A percentile compares a stretch with the other conserved stretches of the same genome.
Conservation (phyloP, 805 yeast genomes). For the Ogataea methanolica region DNA sequence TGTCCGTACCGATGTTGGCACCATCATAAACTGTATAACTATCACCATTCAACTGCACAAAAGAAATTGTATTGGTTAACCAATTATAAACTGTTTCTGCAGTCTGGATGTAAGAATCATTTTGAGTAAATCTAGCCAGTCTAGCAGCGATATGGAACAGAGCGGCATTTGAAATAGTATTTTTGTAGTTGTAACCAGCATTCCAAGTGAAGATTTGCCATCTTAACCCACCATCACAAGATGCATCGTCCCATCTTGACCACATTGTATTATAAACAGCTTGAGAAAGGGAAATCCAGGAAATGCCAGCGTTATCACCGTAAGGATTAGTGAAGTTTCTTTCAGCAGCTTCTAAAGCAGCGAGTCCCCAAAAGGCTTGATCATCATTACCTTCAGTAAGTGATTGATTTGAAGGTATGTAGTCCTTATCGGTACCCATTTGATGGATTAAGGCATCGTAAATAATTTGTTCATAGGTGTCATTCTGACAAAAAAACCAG, state of each 20-base stretch:
- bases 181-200: slow-evolving; percentile 81
- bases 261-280: slow-evolving; percentile 86
- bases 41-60: slow-evolving; percentile 24
- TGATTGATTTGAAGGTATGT: slow-evolving; percentile 76
- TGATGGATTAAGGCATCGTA: slow-evolving; percentile 62
- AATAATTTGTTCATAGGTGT: slow-evolving; percentile 52
- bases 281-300: slow-evolving; percentile 75
- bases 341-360: slow-evolving; percentile 81
- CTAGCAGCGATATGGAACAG: slow-evolving; percentile 79
- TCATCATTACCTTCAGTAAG: slow-evolving; percentile 90
- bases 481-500: slow-evolving; percentile 64
- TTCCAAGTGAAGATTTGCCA: slow-evolving; percentile 94
- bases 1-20: slow-evolving; percentile 40
- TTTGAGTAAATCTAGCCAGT: slow-evolving; percentile 71
- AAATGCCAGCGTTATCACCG: slow-evolving; percentile 13
- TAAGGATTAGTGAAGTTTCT: slow-evolving; percentile 78
- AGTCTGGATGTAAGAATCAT: slow-evolving; percentile 67
- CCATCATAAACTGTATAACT: slow-evolving; percentile 49
- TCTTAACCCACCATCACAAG: slow-evolving; percentile 75
- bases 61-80: slow-evolving; percentile 31
- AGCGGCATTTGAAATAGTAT: slow-evolving; percentile 83
- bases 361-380: slow-evolving; percentile 90
- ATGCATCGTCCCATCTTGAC: slow-evolving; percentile 63
- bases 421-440: slow-evolving; percentile 59
- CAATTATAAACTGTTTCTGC: slow-evolving; percentile 75